Percentiles rank a stretch among this genome's conserved stretches.
Conservation (phyloP, 768 basidiomycete species). For the Terana coerulea region DNA sequence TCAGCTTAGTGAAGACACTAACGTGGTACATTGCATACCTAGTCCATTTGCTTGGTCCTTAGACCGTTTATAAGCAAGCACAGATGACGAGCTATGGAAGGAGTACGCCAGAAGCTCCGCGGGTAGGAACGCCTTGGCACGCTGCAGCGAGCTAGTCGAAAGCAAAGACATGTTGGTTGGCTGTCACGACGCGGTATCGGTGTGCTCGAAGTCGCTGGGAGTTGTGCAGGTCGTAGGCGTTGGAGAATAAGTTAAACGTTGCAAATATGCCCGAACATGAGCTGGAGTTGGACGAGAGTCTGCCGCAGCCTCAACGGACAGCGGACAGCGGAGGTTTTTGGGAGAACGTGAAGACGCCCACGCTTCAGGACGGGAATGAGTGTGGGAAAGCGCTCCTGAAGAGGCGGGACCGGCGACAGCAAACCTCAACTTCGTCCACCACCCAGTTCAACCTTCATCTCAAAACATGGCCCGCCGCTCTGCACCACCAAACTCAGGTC, state of each 20-base stretch:
- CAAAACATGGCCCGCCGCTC: constrained; percentile 65
- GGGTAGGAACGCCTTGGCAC: background rate
- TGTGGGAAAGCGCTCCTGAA: no score
- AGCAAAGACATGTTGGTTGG: background rate
- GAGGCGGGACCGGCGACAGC: no score
- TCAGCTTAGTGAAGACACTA: background rate
- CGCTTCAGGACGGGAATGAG: no score
- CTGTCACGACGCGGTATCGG: no score
- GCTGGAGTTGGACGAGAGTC: no score
- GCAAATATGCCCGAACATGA: no score
- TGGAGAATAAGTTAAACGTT: no score
- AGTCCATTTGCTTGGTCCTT: background rate
- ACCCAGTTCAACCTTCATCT: constrained; percentile 5
- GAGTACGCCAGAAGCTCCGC: constrained; percentile 7
- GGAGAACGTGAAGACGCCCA: no score
- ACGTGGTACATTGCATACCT: background rate
- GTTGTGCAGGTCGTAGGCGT: no score
- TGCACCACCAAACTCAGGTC: constrained; percentile 50
- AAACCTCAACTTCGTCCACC: constrained; percentile 1
- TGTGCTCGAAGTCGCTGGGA: no score
- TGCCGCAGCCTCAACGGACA: no score
- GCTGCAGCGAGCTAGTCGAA: background rate
- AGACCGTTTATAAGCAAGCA: background rate
- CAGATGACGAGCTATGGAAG: constrained; percentile 3
- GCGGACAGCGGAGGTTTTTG: no score